Evolutionary conservation across 345 rosid genomes (phyloP).

Genomic region (Jatropha curcas): DNA sequence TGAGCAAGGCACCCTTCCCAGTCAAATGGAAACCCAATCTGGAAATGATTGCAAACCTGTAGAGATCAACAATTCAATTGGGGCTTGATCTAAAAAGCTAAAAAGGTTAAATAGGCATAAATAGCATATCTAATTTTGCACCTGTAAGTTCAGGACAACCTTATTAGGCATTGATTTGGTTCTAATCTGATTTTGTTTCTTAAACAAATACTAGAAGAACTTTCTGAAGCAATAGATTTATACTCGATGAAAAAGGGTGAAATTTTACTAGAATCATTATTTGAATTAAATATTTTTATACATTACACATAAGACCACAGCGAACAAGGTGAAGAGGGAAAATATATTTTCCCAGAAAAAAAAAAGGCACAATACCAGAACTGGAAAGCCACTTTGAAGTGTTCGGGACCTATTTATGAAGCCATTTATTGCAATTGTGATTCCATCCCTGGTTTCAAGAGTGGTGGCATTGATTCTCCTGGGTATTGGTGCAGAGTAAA

Average conservation of each 20-base stretch:
- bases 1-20: slow-evolving; percentile 42
- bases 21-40: slow-evolving; percentile 47
- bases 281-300: too few species aligned
- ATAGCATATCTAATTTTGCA: too few species aligned
- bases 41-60: slow-evolving; percentile 49
- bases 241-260: too few species aligned
- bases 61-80: slow-evolving; percentile 5
- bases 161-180: too few species aligned
- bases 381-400: slow-evolving; percentile 48
- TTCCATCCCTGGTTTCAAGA: slow-evolving; percentile 51
- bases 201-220: too few species aligned
- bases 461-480: slow-evolving; percentile 42
- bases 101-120: not conserved
- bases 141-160: too few species aligned
- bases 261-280: too few species aligned
- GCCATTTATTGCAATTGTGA: slow-evolving; percentile 35
- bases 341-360: too few species aligned
- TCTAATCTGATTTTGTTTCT: too few species aligned
- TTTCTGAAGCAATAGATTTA: too few species aligned
- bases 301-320: too few species aligned
- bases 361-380: slow-evolving; percentile 36
- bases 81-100: not conserved
- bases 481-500: slow-evolving; percentile 42
- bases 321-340: too few species aligned
- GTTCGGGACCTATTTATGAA: slow-evolving; percentile 40